A percentile compares a stretch with the other conserved stretches of the same genome.
Evolutionary conservation across 768 basidiomycete species (phyloP).

Genomic region (Pulveroboletus sp.): DNA sequence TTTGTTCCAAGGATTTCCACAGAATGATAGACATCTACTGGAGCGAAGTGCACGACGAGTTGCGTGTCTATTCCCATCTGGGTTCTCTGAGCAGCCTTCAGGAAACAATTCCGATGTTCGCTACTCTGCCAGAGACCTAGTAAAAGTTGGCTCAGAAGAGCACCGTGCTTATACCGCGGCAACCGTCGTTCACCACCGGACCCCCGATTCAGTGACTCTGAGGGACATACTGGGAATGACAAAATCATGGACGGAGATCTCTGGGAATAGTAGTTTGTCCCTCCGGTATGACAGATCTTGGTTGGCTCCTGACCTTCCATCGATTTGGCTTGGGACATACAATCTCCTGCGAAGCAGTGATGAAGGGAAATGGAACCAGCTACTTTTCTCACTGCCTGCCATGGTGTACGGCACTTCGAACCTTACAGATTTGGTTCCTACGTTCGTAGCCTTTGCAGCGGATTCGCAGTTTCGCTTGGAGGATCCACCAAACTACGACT

Average conservation of each 20-base stretch:
- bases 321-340: conserved; percentile 28
- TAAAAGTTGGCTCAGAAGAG: conserved; percentile 1
- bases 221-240: conserved; percentile 2
- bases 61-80: conserved; percentile 12
- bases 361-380: conserved; percentile 9
- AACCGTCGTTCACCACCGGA: background rate
- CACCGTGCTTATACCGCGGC: conserved; percentile 18
- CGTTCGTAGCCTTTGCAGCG: conserved; percentile 30
- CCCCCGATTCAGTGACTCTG: background rate
- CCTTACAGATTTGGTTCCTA: conserved; percentile 16
- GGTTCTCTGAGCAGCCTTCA: background rate
- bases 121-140: conserved; percentile 11
- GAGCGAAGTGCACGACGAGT: conserved; percentile 15
- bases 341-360: conserved; percentile 16
- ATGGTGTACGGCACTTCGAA: conserved; percentile 26
- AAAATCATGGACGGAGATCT: conserved; percentile 5
- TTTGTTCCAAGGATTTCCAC: conserved; percentile 6
- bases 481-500: conserved; percentile 15
- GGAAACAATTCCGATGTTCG: background rate
- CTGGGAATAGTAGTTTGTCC: background rate
- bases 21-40: conserved; percentile 7
- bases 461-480: conserved; percentile 4
- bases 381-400: conserved; percentile 32
- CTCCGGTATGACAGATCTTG: conserved; percentile 28
- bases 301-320: conserved; percentile 18